phyloP scores from a whole-genome alignment of 148 eudicot species.

The Nepenthes gracilis region DNA sequence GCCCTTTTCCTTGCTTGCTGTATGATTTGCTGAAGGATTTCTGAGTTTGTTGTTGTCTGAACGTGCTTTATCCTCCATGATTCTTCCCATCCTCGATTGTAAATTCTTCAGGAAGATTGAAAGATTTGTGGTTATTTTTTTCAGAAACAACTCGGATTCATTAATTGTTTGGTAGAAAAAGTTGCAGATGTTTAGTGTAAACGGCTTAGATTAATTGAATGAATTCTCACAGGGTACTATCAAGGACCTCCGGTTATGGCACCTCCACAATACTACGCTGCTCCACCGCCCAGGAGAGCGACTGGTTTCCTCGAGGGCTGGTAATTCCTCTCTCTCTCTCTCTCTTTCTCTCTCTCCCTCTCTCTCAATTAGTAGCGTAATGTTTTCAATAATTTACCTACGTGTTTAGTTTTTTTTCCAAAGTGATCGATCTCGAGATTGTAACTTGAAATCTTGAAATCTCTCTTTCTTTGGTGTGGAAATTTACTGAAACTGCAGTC shows the following conservation, averaged over 20 bases:
- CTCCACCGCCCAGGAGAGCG: conserved; percentile 33
- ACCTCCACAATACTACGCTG: conserved; percentile 60
- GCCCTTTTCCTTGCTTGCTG: not conserved
- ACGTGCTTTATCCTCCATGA: not conserved
- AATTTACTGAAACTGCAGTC: conserved; percentile 25
- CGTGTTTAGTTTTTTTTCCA: too few species aligned
- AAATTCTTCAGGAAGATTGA: too few species aligned
- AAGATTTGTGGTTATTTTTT: too few species aligned
- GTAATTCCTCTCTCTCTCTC: conserved; percentile 14
- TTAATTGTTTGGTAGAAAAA: too few species aligned
- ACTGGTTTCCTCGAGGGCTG: conserved; percentile 71
- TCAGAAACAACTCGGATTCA: too few species aligned
- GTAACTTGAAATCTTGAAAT: too few species aligned
- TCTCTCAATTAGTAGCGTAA: too few species aligned
- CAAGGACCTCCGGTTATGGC: conserved; percentile 85
- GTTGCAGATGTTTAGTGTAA: too few species aligned
- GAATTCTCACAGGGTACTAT: conserved; percentile 27
- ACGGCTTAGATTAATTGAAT: not conserved
- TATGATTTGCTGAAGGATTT: not conserved
- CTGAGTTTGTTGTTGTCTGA: not conserved
- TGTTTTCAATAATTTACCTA: too few species aligned
- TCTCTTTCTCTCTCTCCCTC: not conserved
- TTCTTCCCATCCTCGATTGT: not conserved
- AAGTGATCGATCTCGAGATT: too few species aligned
- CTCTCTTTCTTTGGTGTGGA: too few species aligned